Evolutionary conservation across 305 asterid species (phyloP).

Genomic region (Fraxinus angustifolia): DNA sequence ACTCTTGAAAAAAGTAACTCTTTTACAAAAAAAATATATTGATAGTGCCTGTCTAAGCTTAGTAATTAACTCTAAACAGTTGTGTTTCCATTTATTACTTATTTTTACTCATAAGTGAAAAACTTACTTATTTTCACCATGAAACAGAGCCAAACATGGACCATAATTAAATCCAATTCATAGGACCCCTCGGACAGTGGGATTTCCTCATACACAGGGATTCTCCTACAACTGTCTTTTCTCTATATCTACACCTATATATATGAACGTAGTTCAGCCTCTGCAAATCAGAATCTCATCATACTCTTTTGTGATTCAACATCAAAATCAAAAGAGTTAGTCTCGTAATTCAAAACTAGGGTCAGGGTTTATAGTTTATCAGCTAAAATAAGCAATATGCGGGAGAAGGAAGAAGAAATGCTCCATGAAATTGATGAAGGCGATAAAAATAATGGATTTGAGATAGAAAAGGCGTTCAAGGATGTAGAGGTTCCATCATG

Average conservation of each 20-base stretch:
- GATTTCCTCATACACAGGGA: not conserved
- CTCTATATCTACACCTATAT: not conserved
- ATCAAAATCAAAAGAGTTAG: not conserved
- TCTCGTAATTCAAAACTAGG: not conserved
- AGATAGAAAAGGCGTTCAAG: slow-evolving; percentile 32
- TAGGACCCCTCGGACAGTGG: not conserved
- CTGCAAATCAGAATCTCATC: not conserved
- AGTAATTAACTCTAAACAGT: not conserved
- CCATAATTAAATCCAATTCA: not conserved
- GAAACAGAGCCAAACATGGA: not conserved
- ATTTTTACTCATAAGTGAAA: not conserved
- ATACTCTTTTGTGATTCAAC: not conserved
- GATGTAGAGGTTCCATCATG: slow-evolving; percentile 36
- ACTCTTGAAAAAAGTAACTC: not conserved
- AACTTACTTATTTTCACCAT: not conserved
- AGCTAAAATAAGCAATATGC: not conserved
- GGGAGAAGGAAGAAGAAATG: not conserved
- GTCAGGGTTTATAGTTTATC: not conserved
- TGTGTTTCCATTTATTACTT: not conserved
- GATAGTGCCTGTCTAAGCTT: not conserved
- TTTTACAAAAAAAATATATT: not conserved
- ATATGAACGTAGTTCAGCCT: not conserved
- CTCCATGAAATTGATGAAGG: not conserved
- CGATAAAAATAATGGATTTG: not conserved
- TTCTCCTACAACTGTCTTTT: not conserved